Percentiles rank a stretch among this genome's conserved stretches.
Conservation (phyloP, 2,329 filamentous ascomycete species). For the Aspergillus texensis region DNA sequence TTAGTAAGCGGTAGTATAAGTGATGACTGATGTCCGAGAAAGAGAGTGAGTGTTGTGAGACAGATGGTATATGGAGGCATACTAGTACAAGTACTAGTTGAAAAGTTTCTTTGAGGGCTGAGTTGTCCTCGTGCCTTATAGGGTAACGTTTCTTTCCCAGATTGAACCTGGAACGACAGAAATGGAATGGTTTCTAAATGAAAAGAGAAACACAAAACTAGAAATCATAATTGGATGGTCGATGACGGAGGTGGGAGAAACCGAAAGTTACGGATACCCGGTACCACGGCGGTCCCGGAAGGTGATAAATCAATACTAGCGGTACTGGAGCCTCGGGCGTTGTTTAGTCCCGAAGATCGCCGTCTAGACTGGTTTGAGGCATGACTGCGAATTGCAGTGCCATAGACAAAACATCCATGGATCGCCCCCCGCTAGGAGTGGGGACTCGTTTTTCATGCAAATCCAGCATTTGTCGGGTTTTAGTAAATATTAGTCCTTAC, state of each 20-base stretch:
- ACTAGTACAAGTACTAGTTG: neutral
- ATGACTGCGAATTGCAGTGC: neutral
- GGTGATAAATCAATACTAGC: neutral
- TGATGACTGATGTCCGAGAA: neutral
- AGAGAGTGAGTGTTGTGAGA: neutral
- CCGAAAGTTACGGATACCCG: neutral
- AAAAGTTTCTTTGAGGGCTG: neutral
- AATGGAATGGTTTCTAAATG: no score
- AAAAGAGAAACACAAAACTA: neutral
- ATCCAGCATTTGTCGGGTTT: slow-evolving; percentile 4
- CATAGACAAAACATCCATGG: neutral
- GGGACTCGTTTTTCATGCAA: neutral
- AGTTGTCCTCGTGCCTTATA: neutral
- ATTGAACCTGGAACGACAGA: neutral
- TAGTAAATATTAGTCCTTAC: neutral
- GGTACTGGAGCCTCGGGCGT: slow-evolving; percentile 1
- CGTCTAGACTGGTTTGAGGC: slow-evolving; percentile 8
- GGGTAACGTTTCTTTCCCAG: neutral
- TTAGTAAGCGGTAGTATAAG: neutral
- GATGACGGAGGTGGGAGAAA: neutral
- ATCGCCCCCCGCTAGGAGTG: slow-evolving; percentile 4
- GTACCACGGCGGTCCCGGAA: neutral
- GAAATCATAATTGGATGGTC: neutral
- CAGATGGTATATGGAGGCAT: neutral
- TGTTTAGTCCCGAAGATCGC: slow-evolving; percentile 8